Evolutionary conservation across 495 filamentous ascomycete genomes (phyloP), one percentile per base, ranked within the genome.

Genomic region (Aspergillus nidulans): DNA sequence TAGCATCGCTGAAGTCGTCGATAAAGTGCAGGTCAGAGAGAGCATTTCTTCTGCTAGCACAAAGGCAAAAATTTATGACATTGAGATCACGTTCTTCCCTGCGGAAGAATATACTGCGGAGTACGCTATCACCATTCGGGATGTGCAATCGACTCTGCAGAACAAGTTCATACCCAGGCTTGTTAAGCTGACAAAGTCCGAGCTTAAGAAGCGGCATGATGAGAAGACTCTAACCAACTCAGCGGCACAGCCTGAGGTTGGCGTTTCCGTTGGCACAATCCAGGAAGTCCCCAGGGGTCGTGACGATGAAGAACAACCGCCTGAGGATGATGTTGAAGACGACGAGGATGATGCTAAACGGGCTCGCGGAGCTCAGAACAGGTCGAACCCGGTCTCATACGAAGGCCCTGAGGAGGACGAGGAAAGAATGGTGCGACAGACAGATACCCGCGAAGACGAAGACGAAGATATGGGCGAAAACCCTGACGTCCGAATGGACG

Each of bases 351-450:
- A 97, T 67, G 91, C 91, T 43, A 95, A 94, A 28, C 83, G 84
- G 50, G 82, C 85, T 52, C 89, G 90, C 69, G 81, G 86, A 61
- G 80, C 76, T 50, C 81, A 84, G 15, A 92, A 94, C 67, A 81
- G 87, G 43, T 70, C 75, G 42, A 88, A 96, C 70, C 88, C 85
- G 30, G 83, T 92, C 7, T 90, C 88, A 12, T 98, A 97, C 65
- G 95, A 88, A 34, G 91, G 81, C 6, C 91, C 91, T 26, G 92
- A 97, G 62, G 92, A 95, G 26, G 95, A 89, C 6, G 94, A 98
- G 66, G 84, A 91, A 58, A 83, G 71, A 18, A 85, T 92, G 59
- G 71, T 86, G 40, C 63, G 58, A n/a, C 63, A 60, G 13, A 69
- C 71, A 77, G 71, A 75, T 65, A 61, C 62, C 28, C 50, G 56